phyloP scores from a whole-genome alignment of 768 basidiomycete species.

The Naganishia onofrii region DNA sequence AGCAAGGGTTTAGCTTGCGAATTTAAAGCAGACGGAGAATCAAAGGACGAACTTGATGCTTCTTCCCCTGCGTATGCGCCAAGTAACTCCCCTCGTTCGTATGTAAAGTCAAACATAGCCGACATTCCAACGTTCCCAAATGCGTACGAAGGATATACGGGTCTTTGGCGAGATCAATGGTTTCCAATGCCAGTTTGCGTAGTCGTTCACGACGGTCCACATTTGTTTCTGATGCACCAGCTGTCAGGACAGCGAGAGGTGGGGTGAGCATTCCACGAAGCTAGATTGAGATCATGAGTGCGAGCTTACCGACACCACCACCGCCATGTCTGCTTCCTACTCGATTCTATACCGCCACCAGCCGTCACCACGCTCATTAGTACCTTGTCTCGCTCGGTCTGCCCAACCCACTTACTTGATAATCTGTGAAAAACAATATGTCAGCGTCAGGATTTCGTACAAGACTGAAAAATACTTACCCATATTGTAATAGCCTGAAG shows the following conservation, averaged over 20 bases:
- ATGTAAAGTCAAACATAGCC: constrained; percentile 92
- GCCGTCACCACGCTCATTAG: background rate
- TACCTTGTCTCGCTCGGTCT: background rate
- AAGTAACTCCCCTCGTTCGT: constrained; percentile 99
- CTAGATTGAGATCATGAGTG: background rate
- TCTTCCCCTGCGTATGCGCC: constrained; percentile 98
- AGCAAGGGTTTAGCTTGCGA: background rate
- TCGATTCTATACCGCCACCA: constrained; percentile 42
- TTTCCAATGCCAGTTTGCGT: constrained; percentile 90
- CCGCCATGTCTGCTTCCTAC: constrained; percentile 51
- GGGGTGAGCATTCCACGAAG: background rate
- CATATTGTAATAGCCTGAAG: background rate
- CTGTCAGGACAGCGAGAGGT: constrained; percentile 44
- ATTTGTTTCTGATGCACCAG: constrained; percentile 90
- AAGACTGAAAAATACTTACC: background rate
- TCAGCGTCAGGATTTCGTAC: background rate
- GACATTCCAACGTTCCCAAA: constrained; percentile 95
- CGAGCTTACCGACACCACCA: constrained; percentile 48
- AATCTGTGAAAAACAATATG: background rate
- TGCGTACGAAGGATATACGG: constrained; percentile 99
- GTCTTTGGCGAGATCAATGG: constrained; percentile 98
- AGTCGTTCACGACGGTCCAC: constrained; percentile 92
- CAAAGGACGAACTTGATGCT: constrained; percentile 64
- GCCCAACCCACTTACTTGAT: background rate
- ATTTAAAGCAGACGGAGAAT: too few species aligned